Evolutionary conservation across 2,329 filamentous ascomycete genomes (phyloP).

Genomic region (Colletotrichum orchidophilum): DNA sequence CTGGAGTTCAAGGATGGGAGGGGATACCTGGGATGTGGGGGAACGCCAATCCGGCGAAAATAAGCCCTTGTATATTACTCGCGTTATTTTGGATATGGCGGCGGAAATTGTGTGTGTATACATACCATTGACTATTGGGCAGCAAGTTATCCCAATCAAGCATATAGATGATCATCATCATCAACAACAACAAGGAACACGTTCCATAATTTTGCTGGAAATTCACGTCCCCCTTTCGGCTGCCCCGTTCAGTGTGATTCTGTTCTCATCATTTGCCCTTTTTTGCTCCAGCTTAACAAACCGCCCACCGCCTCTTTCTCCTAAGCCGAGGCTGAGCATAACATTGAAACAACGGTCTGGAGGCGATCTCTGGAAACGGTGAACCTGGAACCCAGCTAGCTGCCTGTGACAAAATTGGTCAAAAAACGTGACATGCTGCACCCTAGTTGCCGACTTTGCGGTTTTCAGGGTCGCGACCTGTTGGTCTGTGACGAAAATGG

Average conservation of each 20-base stretch:
- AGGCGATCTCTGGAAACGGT: constrained; percentile 3
- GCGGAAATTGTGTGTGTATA: constrained; percentile 17
- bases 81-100: constrained; percentile 15
- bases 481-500: background rate
- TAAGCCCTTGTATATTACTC: constrained; percentile 23
- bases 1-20: background rate
- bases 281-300: too few relatives aligned
- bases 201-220: background rate
- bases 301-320: background rate
- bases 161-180: constrained; percentile 13
- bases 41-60: constrained; percentile 1
- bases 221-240: background rate
- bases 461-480: constrained; percentile 11
- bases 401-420: constrained; percentile 10
- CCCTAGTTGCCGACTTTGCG: background rate
- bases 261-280: background rate
- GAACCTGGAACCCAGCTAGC: background rate
- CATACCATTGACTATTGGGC: constrained; percentile 5
- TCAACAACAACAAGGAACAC: background rate
- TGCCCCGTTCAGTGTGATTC: background rate
- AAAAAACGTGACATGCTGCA: background rate
- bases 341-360: constrained; percentile 15
- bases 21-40: background rate
- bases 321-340: constrained; percentile 10
- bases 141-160: background rate